Evolutionary conservation across 768 basidiomycete genomes (phyloP), one percentile per base, ranked within the genome.

Genomic region (Hirschioporus abietinus): DNA sequence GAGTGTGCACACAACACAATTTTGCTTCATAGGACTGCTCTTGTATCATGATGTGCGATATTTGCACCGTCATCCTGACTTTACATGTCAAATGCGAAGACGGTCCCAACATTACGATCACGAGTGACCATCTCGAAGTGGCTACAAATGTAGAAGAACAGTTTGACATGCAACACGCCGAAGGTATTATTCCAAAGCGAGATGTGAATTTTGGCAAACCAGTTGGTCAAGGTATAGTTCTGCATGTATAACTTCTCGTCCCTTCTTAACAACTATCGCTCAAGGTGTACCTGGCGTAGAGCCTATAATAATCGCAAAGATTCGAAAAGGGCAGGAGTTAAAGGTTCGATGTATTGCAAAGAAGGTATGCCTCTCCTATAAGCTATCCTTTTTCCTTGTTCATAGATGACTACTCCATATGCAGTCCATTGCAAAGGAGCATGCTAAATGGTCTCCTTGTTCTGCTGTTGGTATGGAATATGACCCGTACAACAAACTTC

Each of bases 371-470:
- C 10, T 58, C 20, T 35, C 18, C 62, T 15, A 10, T 52, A 57
- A 30, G 10, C 26, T 64, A 30, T 58, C 35, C 57, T 35, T 34
- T 35, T 60, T 9, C 26, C 52, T 10, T 9, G n/a, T n/a, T 15
- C 60, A 23, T 25, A 24, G 2, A 5, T 25, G 24, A 35, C 63
- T 9, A 60, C 35, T 26, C 42, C 17, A 24, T 24, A 59, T 36
- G n/a, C 72, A 98, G 96, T 96, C 96, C 58, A 90, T 97, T 67
- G 95, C 96, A 3, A 98, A 98, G 81, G 95, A 97, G 75, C 97
- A 99, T 74, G 95, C 97, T 15, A 99, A 99, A 79, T 99, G 96
- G 94, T 96, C 95, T 0, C 96, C 97, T 15, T 92, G 95, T 68
- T 92, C 95, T 1, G 95, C 97, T 8, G 89, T 99, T 20, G 87